phyloP scores from a whole-genome alignment of 192 early-diverging fungal genomes.

The Mortierella alpina region DNA sequence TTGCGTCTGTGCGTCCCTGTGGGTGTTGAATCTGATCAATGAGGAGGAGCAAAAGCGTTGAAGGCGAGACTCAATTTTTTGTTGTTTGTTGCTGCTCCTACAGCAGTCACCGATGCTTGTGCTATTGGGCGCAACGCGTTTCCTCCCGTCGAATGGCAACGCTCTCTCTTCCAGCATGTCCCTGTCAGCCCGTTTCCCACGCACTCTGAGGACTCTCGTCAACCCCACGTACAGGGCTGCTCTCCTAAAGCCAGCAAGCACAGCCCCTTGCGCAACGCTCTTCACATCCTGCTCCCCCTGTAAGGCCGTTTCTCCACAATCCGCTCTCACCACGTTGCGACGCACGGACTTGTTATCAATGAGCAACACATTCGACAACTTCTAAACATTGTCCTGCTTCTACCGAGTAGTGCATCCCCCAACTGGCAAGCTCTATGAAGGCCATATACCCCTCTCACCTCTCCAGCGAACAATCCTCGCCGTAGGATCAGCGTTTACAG shows the following conservation, averaged over 20 bases:
- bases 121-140: not conserved
- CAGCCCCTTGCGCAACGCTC: constrained; percentile 3
- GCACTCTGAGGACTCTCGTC: too few relatives aligned
- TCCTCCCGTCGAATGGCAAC: too few relatives aligned
- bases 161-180: too few relatives aligned
- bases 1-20: not conserved
- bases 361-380: not conserved
- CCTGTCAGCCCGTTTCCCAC: too few relatives aligned
- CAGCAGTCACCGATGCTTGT: not conserved
- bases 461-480: constrained; percentile 75
- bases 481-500: constrained; percentile 79
- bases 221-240: too few relatives aligned
- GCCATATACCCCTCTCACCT: constrained; percentile 73
- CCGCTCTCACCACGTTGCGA: constrained; percentile 7
- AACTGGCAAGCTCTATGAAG: constrained; percentile 60
- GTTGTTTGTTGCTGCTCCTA: not conserved
- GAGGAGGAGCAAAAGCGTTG: constrained; percentile 3
- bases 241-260: not conserved
- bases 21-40: constrained; percentile 12
- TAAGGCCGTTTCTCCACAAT: too few relatives aligned
- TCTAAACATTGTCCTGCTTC: not conserved
- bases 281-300: not conserved
- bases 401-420: constrained; percentile 30
- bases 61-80: not conserved
- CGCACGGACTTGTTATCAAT: constrained; percentile 10